Base-by-base conservation (phyloP, 192 early-diverging fungal genomes). In the Oehlia diaphana region DNA sequence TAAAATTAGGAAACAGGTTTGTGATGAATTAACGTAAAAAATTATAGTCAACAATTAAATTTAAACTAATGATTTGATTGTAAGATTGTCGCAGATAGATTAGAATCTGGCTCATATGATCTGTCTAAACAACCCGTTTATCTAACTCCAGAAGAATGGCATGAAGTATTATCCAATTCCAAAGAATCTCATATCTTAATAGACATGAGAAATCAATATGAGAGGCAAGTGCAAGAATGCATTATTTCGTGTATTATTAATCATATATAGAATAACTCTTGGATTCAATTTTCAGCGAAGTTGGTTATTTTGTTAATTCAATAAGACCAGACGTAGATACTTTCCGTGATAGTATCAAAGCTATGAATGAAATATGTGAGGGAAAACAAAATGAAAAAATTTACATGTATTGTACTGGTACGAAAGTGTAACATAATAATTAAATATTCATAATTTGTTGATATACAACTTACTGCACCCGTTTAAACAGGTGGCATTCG, bases 171-270 rank as follows among this genome's bases (percentile, higher is more conserved):
- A n/a, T 76, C 82, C 2, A 83, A 83, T 13, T 81, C 82, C 21
- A 82, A 81, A 4, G 79, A 87, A 69, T 80, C 87, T 5, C 86
- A 85, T 0, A 71, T 92, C 31, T 65, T 95, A 21, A 88, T 95
- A 26, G 94, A 95, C 73, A 94, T 95, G 93, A 89, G 94, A 70
- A 95, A 95, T 79, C 88, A 88, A 44, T 95, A 95, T 81, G 94
- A 95, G 81, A 88, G 85, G 89, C 87, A 83, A 70, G 82, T 79
- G 2, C 16, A 53, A 21, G 7, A 47, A 21, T 69, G n/a, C 16
- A 61, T 63, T 49, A 19, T 13, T 2, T 53, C 33, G 8, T 37
- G 14, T 31, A 33, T 69, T n/a, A 4, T 16, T 68, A 49, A 31
- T 31, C 2, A 3, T 49, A 13, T 49, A 69, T 23, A 33, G 50